Evolutionary conservation across 345 rosid genomes (phyloP).

Genomic region (Limnanthes douglasii): DNA sequence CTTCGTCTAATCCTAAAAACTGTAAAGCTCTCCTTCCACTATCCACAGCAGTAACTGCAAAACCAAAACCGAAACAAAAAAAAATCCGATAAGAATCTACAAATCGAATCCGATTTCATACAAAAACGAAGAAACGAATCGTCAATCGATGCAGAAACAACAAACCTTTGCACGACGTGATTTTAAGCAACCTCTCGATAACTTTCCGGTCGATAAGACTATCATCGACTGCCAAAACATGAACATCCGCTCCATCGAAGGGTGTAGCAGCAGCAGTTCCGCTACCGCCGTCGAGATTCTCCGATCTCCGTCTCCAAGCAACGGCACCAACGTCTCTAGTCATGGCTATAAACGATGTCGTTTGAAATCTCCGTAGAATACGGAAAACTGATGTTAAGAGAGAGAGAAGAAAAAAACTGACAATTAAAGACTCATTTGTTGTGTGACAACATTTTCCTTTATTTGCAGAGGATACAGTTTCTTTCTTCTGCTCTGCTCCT

Average conservation of each 20-base stretch:
- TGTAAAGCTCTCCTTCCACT: constrained; percentile 56
- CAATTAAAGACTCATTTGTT: too few species aligned
- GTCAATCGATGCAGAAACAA: background rate
- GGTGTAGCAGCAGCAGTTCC: too few species aligned
- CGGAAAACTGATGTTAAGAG: background rate
- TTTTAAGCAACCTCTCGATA: constrained; percentile 56
- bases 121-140: too few species aligned
- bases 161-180: constrained; percentile 57
- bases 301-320: background rate
- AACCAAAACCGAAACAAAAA: background rate
- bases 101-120: too few species aligned
- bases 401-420: background rate
- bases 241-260: constrained; percentile 12
- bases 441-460: too few species aligned
- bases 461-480: too few species aligned
- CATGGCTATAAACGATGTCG: background rate
- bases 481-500: too few species aligned
- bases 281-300: too few species aligned
- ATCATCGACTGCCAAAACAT: constrained; percentile 71
- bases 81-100: too few species aligned
- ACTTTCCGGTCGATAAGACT: constrained; percentile 48
- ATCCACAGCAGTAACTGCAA: constrained; percentile 52
- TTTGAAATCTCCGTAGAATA: background rate
- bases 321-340: background rate
- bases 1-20: constrained; percentile 32